Percentiles rank a stretch among this genome's conserved stretches.
Conservation (phyloP, 169 alveolate species). For the Plasmodium vivax region DNA sequence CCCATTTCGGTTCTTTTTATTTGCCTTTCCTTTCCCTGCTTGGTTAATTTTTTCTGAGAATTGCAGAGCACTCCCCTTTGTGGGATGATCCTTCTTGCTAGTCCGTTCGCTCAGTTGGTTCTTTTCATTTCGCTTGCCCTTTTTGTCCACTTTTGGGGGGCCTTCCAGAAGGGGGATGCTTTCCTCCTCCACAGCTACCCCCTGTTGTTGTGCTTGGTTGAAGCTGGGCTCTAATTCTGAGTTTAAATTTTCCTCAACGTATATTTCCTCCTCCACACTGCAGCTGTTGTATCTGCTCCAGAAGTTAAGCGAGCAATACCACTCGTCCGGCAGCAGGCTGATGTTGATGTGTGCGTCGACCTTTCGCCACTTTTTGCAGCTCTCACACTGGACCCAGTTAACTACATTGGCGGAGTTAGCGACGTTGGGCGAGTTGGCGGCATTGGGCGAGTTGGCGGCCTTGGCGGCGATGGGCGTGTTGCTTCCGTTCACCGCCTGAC, state of each 20-base stretch:
- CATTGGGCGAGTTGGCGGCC: too few species aligned
- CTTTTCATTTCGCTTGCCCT: neutral
- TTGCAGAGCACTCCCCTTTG: neutral
- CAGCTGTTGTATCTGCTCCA: constrained; percentile 75
- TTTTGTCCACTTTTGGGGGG: neutral
- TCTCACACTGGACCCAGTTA: constrained; percentile 87
- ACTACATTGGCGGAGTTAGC: constrained; percentile 44
- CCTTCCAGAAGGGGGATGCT: neutral
- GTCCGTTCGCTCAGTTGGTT: neutral
- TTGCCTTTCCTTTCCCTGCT: neutral
- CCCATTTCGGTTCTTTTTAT: neutral
- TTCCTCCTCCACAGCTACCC: neutral
- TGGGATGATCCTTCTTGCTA: neutral
- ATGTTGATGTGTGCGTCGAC: constrained; percentile 77
- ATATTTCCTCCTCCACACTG: constrained; percentile 57
- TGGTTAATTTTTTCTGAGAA: neutral
- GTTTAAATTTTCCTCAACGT: constrained; percentile 22
- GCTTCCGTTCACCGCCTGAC: neutral
- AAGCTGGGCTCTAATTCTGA: neutral
- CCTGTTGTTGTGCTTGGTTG: neutral
- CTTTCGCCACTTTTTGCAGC: constrained; percentile 84
- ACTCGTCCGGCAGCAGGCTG: constrained; percentile 81
- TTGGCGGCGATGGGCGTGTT: neutral
- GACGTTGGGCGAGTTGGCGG: too few species aligned
- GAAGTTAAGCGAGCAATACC: constrained; percentile 83